Base-by-base conservation (phyloP, 176 grass and related monocot genomes). In the Pontederia crassipes region DNA sequence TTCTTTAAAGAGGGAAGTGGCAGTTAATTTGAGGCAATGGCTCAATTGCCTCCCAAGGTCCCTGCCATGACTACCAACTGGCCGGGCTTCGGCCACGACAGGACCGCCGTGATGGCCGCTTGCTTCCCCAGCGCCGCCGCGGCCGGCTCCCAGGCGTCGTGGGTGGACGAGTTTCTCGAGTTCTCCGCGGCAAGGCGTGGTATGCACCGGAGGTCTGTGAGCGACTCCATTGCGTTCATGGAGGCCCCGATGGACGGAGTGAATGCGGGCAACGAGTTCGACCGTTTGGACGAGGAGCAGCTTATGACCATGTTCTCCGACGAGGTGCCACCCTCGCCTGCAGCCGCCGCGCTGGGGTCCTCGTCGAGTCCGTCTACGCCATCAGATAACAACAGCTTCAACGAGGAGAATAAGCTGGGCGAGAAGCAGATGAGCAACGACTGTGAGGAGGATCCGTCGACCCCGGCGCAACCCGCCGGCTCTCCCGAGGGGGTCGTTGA, bases 251-350 rank as follows among this genome's bases (percentile, higher is more conserved):
- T 75, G 62, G 83, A 85, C 62, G 70, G 62, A 68, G 69, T 73
- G 69, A 70, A 77, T 48, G 83, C 63, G 61, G 52, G 12, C 9
- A 8, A 64, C 32, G 92, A 82, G 45, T 98, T 98, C 67, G 93
- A 98, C 79, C 68, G 87, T 24, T 77, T 98, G 17, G 93, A 98
- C 26, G 93, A 98, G 49, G 84, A 98, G 48, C 93, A 98, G 76
- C 87, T 98, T 81, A 85, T 98, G 81, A 88, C 84, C 79, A 98
- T 98, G 87, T 98, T 98, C 78, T 87, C 84, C 11, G 88, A 98
- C 56, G 84, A 81, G 15, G 81, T 84, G 55, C 74, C 66, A 28
- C 71, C 73, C 63, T 66, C 79, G 68, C 72, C 72, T 0, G 75
- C 74, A 16, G 69, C 75, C 4, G 54, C 63, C 8, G n/a, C 59